phyloP scores from a whole-genome alignment of 495 filamentous ascomycete genomes.

The Letharia columbiana region DNA sequence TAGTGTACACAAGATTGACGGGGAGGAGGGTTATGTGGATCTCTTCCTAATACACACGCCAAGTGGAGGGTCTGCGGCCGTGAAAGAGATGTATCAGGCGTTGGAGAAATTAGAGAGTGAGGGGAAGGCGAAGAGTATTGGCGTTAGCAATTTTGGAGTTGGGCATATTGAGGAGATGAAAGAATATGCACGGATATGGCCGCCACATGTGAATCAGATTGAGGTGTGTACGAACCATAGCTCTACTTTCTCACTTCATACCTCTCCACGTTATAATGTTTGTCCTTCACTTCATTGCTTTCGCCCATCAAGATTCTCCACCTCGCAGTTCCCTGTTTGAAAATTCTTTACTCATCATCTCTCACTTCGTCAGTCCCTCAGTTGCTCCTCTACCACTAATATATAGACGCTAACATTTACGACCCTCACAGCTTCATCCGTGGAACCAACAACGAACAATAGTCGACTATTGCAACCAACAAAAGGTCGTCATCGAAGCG shows the following conservation, averaged over 20 bases:
- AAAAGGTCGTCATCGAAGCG: constrained; percentile 56
- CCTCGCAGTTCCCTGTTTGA: background rate
- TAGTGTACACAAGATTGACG: constrained; percentile 52
- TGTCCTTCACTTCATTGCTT: background rate
- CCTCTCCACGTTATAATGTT: too few relatives aligned
- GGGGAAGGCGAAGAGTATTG: constrained; percentile 53
- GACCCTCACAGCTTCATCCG: constrained; percentile 47
- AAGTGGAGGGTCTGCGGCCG: constrained; percentile 40
- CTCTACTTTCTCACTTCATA: background rate
- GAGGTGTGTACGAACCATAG: constrained; percentile 35
- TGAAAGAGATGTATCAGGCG: constrained; percentile 57
- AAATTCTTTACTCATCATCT: background rate
- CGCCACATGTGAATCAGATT: constrained; percentile 63
- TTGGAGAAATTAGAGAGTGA: constrained; percentile 52
- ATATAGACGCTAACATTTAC: background rate
- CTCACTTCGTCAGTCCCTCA: background rate
- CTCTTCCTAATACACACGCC: constrained; percentile 62
- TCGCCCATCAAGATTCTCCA: background rate
- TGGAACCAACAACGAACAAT: constrained; percentile 58
- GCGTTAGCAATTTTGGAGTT: constrained; percentile 63
- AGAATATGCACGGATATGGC: constrained; percentile 51
- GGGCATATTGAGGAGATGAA: constrained; percentile 55
- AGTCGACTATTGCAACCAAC: constrained; percentile 49
- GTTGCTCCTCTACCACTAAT: background rate
- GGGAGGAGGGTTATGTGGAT: constrained; percentile 57